phyloP scores from a whole-genome alignment of 306 rosid genomes.

The Cucurbita moschata region DNA sequence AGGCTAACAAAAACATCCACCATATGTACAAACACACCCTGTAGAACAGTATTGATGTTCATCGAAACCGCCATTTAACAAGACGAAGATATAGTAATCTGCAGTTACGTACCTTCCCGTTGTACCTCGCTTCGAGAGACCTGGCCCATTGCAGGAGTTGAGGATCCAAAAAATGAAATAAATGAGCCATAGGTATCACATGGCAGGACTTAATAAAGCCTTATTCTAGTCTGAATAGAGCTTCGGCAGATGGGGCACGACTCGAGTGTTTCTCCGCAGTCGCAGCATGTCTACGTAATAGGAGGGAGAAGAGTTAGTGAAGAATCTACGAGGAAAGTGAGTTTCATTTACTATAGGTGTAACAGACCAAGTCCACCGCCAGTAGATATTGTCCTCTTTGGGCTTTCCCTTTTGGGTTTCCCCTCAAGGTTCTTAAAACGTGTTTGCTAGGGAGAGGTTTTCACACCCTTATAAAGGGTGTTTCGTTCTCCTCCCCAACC shows the following conservation, averaged over 20 bases:
- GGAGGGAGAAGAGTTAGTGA: not conserved
- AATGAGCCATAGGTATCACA: not conserved
- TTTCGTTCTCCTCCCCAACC: no score
- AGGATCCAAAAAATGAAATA: not conserved
- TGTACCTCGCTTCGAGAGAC: not conserved
- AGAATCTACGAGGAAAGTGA: not conserved
- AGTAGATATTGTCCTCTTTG: no score
- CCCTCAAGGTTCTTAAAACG: no score
- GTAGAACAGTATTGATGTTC: not conserved
- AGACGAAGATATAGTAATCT: not conserved
- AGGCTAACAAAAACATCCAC: not conserved
- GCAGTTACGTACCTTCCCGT: not conserved
- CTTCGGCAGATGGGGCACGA: constrained; percentile 71
- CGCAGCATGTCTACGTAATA: constrained; percentile 58
- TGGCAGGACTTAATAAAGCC: constrained; percentile 31
- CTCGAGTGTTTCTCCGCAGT: constrained; percentile 57
- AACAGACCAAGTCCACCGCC: no score
- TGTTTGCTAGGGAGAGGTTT: no score
- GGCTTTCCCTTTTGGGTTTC: no score
- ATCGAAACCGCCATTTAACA: not conserved
- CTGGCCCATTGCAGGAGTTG: not conserved
- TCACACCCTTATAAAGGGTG: no score
- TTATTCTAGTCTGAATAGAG: constrained; percentile 47
- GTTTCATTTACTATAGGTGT: not conserved
- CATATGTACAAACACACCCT: not conserved